Evolutionary conservation across 257 asterid genomes (phyloP).

Genomic region (Nicotiana obtusifolia): DNA sequence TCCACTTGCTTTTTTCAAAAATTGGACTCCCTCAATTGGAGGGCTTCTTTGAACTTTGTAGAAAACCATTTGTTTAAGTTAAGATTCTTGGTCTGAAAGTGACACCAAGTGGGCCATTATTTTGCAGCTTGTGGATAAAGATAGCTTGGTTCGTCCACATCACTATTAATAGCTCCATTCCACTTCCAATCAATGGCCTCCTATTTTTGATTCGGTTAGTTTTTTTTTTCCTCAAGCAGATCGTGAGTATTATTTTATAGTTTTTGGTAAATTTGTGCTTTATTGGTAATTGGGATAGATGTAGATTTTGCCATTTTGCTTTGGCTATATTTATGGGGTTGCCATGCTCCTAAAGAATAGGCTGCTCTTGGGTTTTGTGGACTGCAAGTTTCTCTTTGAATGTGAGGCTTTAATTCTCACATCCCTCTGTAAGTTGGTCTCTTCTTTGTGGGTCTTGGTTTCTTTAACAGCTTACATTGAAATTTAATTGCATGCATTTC

Average conservation of each 20-base stretch:
- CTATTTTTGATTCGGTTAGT: slow-evolving; percentile 23
- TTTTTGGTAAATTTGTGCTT: slow-evolving; percentile 30
- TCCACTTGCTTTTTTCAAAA: not conserved
- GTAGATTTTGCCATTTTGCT: slow-evolving; percentile 5
- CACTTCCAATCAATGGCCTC: slow-evolving; percentile 15
- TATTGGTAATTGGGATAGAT: slow-evolving; percentile 31
- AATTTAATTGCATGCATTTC: slow-evolving; percentile 1
- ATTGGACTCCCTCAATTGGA: slow-evolving; percentile 3
- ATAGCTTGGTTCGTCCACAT: not conserved
- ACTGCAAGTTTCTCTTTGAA: not conserved
- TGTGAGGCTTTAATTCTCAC: not conserved
- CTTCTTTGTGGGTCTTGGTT: slow-evolving; percentile 23
- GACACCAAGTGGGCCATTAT: slow-evolving; percentile 37
- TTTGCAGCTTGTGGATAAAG: slow-evolving; percentile 25
- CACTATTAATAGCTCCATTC: slow-evolving; percentile 13
- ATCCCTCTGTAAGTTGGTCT: not conserved
- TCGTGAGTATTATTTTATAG: not conserved
- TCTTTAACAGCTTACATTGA: slow-evolving; percentile 4
- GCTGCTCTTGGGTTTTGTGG: slow-evolving; percentile 18
- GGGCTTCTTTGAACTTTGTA: slow-evolving; percentile 20
- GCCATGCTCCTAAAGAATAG: not conserved
- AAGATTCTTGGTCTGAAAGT: slow-evolving; percentile 16
- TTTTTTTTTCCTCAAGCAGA: not conserved
- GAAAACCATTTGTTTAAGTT: slow-evolving; percentile 14
- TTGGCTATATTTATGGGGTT: not conserved